Percentiles rank a stretch among this genome's conserved stretches.
These are phyloP conservation scores for Populus davidiana DNA, from an alignment of 345 rosid species.

Conservation along the genomic window DNA sequence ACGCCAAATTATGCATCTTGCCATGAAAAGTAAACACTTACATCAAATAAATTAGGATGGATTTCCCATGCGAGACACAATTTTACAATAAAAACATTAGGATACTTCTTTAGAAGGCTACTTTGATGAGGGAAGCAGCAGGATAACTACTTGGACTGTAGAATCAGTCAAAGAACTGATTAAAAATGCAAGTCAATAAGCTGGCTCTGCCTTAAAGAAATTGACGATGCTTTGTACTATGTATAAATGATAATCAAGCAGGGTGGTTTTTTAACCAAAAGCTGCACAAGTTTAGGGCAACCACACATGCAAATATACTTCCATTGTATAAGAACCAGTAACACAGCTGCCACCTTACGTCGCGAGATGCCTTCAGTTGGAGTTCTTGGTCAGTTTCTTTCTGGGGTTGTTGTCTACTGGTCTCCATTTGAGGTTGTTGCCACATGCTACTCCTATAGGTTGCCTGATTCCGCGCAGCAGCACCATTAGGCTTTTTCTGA, in stretches of 20 bases:
- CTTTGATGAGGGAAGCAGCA: background rate
- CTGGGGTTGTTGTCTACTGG: conserved; percentile 14
- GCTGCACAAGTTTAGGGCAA: conserved; percentile 13
- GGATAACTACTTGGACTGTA: background rate
- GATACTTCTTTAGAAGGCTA: background rate
- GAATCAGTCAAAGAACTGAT: background rate
- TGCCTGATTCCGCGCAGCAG: conserved; percentile 17
- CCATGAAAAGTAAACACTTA: conserved; percentile 2
- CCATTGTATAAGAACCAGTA: conserved; percentile 37
- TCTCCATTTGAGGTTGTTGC: conserved; percentile 36
- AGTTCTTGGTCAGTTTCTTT: conserved; percentile 52
- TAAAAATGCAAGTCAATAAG: background rate
- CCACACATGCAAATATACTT: conserved; percentile 23
- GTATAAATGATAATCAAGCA: conserved; percentile 2
- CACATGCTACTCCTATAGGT: background rate
- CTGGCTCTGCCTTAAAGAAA: background rate
- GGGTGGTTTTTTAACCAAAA: conserved; percentile 5
- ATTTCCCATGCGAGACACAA: background rate
- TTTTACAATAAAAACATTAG: background rate
- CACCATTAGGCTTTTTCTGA: conserved; percentile 17
- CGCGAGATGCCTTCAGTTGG: conserved; percentile 98
- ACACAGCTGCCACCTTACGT: conserved; percentile 85
- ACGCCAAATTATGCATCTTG: conserved; percentile 20
- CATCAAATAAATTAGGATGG: background rate
- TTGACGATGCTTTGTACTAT: background rate